Conservation (phyloP, 306 rosid genomes). For the Malus asiatica region DNA sequence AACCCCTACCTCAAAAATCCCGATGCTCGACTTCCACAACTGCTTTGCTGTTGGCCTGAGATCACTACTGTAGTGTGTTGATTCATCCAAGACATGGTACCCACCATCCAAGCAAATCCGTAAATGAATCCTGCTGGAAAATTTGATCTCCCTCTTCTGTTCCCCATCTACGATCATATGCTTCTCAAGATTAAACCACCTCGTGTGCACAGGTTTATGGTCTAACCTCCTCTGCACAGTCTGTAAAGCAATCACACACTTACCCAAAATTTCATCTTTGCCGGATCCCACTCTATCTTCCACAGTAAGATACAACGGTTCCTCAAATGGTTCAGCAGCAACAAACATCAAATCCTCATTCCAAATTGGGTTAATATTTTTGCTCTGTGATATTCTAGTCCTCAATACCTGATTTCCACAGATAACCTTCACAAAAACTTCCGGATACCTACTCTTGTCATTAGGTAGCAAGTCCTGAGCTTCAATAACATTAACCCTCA, state of each 20-base stretch:
- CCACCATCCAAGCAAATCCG: constrained; percentile 92
- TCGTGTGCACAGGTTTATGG: constrained; percentile 73
- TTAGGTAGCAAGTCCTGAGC: constrained; percentile 71
- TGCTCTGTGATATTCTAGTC: constrained; percentile 57
- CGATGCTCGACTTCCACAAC: constrained; percentile 72
- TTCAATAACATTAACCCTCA: constrained; percentile 80
- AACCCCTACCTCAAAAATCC: constrained; percentile 73
- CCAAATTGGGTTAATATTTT: constrained; percentile 70
- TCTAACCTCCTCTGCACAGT: constrained; percentile 72
- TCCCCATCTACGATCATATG: constrained; percentile 58
- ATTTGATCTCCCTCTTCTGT: constrained; percentile 60
- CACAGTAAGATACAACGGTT: constrained; percentile 56
- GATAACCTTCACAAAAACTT: constrained; percentile 58
- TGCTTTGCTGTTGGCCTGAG: constrained; percentile 93
- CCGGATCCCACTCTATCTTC: constrained; percentile 64
- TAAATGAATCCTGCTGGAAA: constrained; percentile 76
- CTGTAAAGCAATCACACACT: constrained; percentile 67
- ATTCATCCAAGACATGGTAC: constrained; percentile 88
- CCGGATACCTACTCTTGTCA: constrained; percentile 71
- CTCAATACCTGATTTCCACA: constrained; percentile 56
- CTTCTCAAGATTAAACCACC: constrained; percentile 84
- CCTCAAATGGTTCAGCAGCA: constrained; percentile 83
- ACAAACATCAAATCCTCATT: constrained; percentile 85
- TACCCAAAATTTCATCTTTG: constrained; percentile 79
- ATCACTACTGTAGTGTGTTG: constrained; percentile 87